phyloP scores from a whole-genome alignment of 768 basidiomycete species.

The Clavulina sp. region DNA sequence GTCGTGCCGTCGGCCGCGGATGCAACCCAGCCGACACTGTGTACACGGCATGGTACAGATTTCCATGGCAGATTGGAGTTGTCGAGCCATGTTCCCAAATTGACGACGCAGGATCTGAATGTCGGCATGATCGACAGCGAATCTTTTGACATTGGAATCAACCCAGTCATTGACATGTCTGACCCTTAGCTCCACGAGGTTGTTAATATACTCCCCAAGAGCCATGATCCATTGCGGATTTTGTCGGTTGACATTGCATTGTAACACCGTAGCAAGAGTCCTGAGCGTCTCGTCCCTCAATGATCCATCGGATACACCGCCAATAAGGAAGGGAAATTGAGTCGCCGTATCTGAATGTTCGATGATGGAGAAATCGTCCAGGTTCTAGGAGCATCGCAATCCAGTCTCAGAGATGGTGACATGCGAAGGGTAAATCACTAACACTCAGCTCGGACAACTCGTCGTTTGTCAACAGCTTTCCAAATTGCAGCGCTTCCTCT shows the following conservation, averaged over 20 bases:
- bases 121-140: constrained; percentile 26
- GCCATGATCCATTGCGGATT: constrained; percentile 26
- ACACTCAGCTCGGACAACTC: constrained; percentile 30
- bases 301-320: no score
- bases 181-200: constrained; percentile 28
- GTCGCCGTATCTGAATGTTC: no score
- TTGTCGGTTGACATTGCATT: no score
- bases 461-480: constrained; percentile 26
- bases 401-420: constrained; percentile 38
- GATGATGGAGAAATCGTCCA: constrained; percentile 17
- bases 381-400: constrained; percentile 19
- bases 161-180: constrained; percentile 36
- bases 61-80: constrained; percentile 29
- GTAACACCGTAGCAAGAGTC: no score
- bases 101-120: constrained; percentile 29
- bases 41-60: constrained; percentile 33
- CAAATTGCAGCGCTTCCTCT: constrained; percentile 20
- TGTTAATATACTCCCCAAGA: constrained; percentile 24
- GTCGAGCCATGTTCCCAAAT: constrained; percentile 27
- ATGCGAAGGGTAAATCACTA: constrained; percentile 27
- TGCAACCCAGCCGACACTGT: constrained; percentile 32
- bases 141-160: constrained; percentile 29
- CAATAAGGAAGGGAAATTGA: no score
- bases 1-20: constrained; percentile 30
- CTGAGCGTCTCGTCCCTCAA: no score